Percentiles rank a stretch among this genome's conserved stretches.
These are phyloP conservation scores for Amanita muscaria DNA, from an alignment of 768 basidiomycete species.

Conservation along the genomic window DNA sequence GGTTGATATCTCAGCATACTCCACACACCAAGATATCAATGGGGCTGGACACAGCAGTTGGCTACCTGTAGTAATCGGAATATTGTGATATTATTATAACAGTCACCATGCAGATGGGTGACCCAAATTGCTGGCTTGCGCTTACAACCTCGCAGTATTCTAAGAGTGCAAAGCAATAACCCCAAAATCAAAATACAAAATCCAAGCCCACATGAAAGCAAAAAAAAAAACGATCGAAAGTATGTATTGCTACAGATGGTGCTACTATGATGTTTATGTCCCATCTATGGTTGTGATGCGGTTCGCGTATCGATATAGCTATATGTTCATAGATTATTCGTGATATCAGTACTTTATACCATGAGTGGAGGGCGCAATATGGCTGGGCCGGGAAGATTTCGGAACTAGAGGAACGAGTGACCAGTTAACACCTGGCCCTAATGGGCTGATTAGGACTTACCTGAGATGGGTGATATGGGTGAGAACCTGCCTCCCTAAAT, in stretches of 20 bases:
- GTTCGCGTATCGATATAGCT: neutral
- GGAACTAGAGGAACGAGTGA: conserved; percentile 5
- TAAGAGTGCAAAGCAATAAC: conserved; percentile 1
- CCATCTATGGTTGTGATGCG: conserved; percentile 6
- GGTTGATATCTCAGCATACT: too few relatives aligned
- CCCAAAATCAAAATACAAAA: conserved; percentile 4
- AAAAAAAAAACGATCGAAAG: neutral
- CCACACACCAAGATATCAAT: too few relatives aligned
- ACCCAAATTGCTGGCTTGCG: too few relatives aligned
- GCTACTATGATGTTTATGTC: conserved; percentile 6
- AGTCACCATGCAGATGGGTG: too few relatives aligned
- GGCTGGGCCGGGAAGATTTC: conserved; percentile 6
- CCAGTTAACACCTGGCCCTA: neutral
- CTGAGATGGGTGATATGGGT: conserved; percentile 26
- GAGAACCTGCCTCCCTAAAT: conserved; percentile 16
- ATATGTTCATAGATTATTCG: neutral
- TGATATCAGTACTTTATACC: neutral
- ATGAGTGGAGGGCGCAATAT: conserved; percentile 2
- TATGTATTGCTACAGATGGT: conserved; percentile 10
- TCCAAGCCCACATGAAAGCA: neutral
- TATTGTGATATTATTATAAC: too few relatives aligned
- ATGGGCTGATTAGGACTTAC: conserved; percentile 12
- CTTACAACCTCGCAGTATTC: neutral
- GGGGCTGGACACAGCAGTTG: too few relatives aligned
- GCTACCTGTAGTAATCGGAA: too few relatives aligned